phyloP scores from a whole-genome alignment of 2,329 filamentous ascomycete genomes.

The Fusarium sp. region DNA sequence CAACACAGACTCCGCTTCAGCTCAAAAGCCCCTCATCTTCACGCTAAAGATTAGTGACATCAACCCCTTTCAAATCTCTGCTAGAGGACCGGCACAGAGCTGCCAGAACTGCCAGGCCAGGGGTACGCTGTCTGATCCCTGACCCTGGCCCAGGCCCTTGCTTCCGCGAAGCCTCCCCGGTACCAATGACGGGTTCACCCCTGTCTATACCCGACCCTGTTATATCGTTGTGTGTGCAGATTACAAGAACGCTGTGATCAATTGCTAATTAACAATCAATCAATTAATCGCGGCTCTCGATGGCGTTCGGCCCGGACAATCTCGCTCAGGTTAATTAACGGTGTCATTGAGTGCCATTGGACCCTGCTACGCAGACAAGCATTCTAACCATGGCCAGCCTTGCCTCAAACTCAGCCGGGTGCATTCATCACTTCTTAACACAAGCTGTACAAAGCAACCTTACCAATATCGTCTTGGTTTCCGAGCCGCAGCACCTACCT shows the following conservation, averaged over 20 bases:
- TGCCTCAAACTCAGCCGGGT: constrained; percentile 2
- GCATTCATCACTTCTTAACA: constrained; percentile 2
- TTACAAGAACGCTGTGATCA: constrained; percentile 24
- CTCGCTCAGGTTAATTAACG: constrained; percentile 16
- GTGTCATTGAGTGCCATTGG: constrained; percentile 13
- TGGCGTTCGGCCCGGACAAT: constrained; percentile 11
- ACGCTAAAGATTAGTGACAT: constrained; percentile 41
- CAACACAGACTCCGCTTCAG: constrained; percentile 13
- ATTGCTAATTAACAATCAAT: constrained; percentile 32
- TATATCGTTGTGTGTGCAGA: constrained; percentile 41
- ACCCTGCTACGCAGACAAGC: constrained; percentile 2
- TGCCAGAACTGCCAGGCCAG: constrained; percentile 36
- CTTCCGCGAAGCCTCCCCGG: constrained; percentile 34
- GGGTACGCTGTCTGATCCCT: constrained; percentile 25
- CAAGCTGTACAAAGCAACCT: constrained; percentile 5
- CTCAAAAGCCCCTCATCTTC: constrained; percentile 29
- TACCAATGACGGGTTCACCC: constrained; percentile 30
- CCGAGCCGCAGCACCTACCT: constrained; percentile 3
- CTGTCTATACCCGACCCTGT: constrained; percentile 34
- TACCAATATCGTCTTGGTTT: constrained; percentile 13
- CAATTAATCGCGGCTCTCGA: constrained; percentile 26
- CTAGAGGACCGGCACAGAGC: constrained; percentile 33
- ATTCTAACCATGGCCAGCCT: constrained; percentile 15
- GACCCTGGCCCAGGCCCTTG: constrained; percentile 33
- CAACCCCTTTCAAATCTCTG: constrained; percentile 36